Percentiles rank a stretch among this genome's conserved stretches.
Conservation (phyloP, 2,329 filamentous ascomycete species). For the Eutypella sp. region DNA sequence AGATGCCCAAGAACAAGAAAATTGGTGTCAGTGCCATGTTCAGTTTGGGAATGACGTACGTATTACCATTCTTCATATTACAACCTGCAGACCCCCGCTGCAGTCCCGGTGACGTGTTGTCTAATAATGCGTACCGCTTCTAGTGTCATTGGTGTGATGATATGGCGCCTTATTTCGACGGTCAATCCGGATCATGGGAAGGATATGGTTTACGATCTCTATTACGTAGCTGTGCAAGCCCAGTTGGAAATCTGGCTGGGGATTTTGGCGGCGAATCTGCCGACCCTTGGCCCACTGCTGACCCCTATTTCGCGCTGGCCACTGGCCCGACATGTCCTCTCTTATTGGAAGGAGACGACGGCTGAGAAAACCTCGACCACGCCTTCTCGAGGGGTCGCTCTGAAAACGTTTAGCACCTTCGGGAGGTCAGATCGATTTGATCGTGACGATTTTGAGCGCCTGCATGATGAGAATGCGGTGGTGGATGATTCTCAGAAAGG, state of each 20-base stretch:
- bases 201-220: slow-evolving; percentile 1
- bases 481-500: neutral
- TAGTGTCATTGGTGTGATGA: slow-evolving; percentile 3
- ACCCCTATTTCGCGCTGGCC: neutral
- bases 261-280: slow-evolving; percentile 5
- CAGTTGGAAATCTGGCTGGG: slow-evolving; percentile 4
- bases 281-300: slow-evolving; percentile 2
- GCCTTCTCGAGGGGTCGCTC: neutral
- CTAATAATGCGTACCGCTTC: neutral
- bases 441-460: slow-evolving; percentile 2
- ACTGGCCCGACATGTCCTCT: too few species aligned
- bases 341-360: neutral
- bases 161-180: slow-evolving; percentile 2
- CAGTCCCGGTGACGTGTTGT: neutral
- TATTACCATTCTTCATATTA: neutral
- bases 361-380: slow-evolving; percentile 1
- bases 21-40: slow-evolving; percentile 4
- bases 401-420: slow-evolving; percentile 2
- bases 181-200: neutral
- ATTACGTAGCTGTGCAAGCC: neutral
- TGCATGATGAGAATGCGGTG: neutral
- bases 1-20: slow-evolving; percentile 6
- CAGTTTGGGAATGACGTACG: slow-evolving; percentile 4
- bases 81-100: neutral
- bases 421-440: neutral